A percentile compares a stretch with the other conserved stretches of the same genome.
These are phyloP conservation scores for Aspergillus floridensis DNA, from an alignment of 2,329 filamentous ascomycete genomes.

Conservation along the genomic window DNA sequence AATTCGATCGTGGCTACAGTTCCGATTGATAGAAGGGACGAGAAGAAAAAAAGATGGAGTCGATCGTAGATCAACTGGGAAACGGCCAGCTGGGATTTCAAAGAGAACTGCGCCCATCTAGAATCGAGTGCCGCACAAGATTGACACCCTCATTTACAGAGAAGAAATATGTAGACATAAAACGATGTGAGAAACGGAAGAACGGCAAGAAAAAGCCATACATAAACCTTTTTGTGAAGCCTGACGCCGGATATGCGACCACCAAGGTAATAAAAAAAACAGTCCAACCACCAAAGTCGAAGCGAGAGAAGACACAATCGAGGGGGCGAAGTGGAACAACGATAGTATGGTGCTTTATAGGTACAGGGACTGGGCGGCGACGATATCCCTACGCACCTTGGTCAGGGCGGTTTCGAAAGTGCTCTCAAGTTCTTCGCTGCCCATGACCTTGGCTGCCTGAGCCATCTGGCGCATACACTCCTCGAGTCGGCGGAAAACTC, in stretches of 20 bases:
- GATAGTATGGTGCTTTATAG: conserved; percentile 53
- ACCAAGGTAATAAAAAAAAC: conserved; percentile 10
- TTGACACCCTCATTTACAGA: conserved; percentile 1
- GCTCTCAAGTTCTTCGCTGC: conserved; percentile 84
- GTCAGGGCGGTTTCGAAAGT: conserved; percentile 86
- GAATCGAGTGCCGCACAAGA: background rate
- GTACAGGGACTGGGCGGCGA: conserved; percentile 91
- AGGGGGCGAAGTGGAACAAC: background rate
- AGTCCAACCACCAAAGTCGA: conserved; percentile 8
- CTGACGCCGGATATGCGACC: conserved; percentile 25
- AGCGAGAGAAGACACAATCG: conserved; percentile 11
- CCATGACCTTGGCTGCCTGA: conserved; percentile 96
- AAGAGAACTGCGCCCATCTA: background rate
- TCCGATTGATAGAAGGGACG: background rate
- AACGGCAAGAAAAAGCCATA: conserved; percentile 7
- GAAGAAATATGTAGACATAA: background rate
- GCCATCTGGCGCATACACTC: conserved; percentile 93
- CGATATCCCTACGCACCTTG: conserved; percentile 89
- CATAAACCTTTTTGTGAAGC: conserved; percentile 13
- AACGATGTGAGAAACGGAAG: background rate
- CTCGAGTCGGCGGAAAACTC: conserved; percentile 91
- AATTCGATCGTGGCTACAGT: no score
- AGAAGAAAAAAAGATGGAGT: background rate
- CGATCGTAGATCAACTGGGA: background rate
- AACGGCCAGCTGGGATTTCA: background rate